These are phyloP conservation scores for Kernera saxatilis DNA, from an alignment of 345 rosid species.

Conservation along the genomic window DNA sequence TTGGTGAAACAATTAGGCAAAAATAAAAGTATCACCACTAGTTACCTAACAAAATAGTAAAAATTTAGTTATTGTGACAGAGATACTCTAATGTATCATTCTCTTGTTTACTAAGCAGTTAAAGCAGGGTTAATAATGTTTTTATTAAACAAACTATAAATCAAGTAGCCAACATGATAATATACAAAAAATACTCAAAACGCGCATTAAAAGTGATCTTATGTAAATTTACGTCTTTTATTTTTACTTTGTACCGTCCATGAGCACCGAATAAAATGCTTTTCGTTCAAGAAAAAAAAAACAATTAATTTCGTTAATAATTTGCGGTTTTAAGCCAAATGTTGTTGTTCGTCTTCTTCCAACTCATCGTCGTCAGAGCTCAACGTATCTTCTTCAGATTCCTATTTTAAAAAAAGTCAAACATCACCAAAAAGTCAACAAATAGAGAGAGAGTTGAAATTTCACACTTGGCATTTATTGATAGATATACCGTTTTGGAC, in stretches of 20 bases:
- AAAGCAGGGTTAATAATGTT: neutral
- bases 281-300: neutral
- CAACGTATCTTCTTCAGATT: slow-evolving; percentile 32
- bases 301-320: neutral
- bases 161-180: neutral
- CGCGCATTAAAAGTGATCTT: neutral
- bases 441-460: neutral
- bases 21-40: too few species aligned
- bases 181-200: neutral
- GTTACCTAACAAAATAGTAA: too few species aligned
- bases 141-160: neutral
- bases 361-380: slow-evolving; percentile 22
- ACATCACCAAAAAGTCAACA: slow-evolving; percentile 5
- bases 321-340: slow-evolving; percentile 21
- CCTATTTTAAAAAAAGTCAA: slow-evolving; percentile 25
- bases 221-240: neutral
- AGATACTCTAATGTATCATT: too few species aligned
- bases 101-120: too few species aligned
- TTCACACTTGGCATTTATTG: slow-evolving; percentile 20
- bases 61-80: too few species aligned
- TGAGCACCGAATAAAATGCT: slow-evolving; percentile 25
- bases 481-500: neutral
- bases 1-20: too few species aligned
- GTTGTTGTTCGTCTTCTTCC: slow-evolving; percentile 27
- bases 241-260: neutral